Evolutionary conservation across 2,329 filamentous ascomycete species (phyloP).

Genomic region (Lojkania enalia): DNA sequence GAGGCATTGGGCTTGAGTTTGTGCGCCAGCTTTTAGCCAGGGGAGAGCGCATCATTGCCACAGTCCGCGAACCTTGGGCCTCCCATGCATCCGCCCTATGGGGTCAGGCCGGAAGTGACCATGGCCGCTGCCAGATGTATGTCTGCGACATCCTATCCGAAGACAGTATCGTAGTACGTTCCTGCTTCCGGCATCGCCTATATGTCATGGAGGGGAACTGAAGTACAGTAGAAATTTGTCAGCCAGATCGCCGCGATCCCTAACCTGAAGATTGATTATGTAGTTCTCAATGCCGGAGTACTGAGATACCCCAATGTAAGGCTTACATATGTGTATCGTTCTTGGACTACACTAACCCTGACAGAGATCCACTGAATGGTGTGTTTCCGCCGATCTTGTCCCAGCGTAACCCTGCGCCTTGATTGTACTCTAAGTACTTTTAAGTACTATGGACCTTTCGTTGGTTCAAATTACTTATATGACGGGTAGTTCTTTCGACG

Average conservation of each 20-base stretch:
- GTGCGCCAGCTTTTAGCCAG: slow-evolving; percentile 53
- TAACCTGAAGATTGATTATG: slow-evolving; percentile 55
- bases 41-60: slow-evolving; percentile 56
- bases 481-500: slow-evolving; percentile 52
- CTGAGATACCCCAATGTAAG: slow-evolving; percentile 60
- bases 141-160: slow-evolving; percentile 59
- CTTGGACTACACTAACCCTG: slow-evolving; percentile 23
- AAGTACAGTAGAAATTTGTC: slow-evolving; percentile 47
- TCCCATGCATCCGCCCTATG: slow-evolving; percentile 47
- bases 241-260: slow-evolving; percentile 44
- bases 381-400: slow-evolving; percentile 33
- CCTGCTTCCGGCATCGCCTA: not conserved
- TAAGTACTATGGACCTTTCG: too few species aligned
- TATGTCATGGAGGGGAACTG: slow-evolving; percentile 8
- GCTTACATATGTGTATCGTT: slow-evolving; percentile 18
- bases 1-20: slow-evolving; percentile 58
- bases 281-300: slow-evolving; percentile 61
- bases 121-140: slow-evolving; percentile 52
- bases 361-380: slow-evolving; percentile 58
- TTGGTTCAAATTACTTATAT: not conserved
- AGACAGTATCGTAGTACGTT: slow-evolving; percentile 52
- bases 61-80: slow-evolving; percentile 51
- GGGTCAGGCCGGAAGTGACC: slow-evolving; percentile 48
- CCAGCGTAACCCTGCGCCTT: slow-evolving; percentile 25
- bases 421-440: slow-evolving; percentile 4